Conservation (phyloP, 116 monocot genomes). For the Posidonia oceanica region DNA sequence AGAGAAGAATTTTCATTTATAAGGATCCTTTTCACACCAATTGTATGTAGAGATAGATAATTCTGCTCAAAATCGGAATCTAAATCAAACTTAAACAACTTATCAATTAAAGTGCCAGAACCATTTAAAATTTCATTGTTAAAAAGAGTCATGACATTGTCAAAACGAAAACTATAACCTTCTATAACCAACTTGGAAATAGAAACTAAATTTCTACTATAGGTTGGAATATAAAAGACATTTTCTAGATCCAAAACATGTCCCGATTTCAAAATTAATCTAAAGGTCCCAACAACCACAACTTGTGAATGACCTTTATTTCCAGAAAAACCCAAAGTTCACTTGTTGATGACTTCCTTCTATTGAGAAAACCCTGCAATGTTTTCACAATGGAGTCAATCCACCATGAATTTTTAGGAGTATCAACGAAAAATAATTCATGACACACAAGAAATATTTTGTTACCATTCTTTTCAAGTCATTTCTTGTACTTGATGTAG, state of each 20-base stretch:
- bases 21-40: not conserved
- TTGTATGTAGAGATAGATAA: not conserved
- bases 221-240: not conserved
- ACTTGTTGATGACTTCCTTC: not conserved
- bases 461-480: constrained; percentile 21
- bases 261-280: not conserved
- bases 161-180: not conserved
- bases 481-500: constrained; percentile 8
- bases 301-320: constrained; percentile 4
- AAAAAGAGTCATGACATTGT: not conserved
- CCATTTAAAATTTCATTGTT: not conserved
- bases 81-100: not conserved
- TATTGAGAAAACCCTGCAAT: constrained; percentile 9
- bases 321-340: not conserved
- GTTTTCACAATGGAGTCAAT: constrained; percentile 6
- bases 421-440: constrained; percentile 16
- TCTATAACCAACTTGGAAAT: not conserved
- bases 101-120: not conserved
- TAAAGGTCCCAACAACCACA: not conserved
- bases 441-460: constrained; percentile 8
- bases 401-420: constrained; percentile 9
- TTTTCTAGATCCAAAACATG: not conserved
- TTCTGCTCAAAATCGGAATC: not conserved
- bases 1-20: not conserved
- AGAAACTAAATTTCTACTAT: not conserved